These are phyloP conservation scores for Panaeolus papilionaceus DNA, from an alignment of 768 basidiomycete species.

Conservation along the genomic window DNA sequence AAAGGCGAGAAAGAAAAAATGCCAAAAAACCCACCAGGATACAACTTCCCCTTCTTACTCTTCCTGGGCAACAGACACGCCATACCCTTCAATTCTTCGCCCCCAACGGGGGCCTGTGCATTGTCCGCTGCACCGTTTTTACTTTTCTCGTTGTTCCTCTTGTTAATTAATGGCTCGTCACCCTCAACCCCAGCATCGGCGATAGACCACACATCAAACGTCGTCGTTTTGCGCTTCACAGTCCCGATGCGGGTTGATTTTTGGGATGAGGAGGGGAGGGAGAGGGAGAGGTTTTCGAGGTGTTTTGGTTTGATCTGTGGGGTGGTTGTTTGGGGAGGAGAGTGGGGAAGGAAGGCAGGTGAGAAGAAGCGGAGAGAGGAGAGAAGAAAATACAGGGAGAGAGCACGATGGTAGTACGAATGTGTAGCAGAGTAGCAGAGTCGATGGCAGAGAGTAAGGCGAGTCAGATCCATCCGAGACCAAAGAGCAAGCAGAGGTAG, in stretches of 20 bases:
- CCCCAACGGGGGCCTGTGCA: slow-evolving; percentile 42
- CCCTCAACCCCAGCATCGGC: slow-evolving; percentile 39
- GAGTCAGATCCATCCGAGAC: too few relatives aligned
- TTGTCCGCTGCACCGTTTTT: not conserved
- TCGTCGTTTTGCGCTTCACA: slow-evolving; percentile 57
- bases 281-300: slow-evolving; percentile 57
- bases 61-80: slow-evolving; percentile 71
- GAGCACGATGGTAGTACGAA: too few relatives aligned
- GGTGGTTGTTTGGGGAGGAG: not conserved
- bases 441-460: too few relatives aligned
- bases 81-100: slow-evolving; percentile 67
- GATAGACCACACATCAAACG: slow-evolving; percentile 73
- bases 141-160: not conserved
- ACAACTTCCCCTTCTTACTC: slow-evolving; percentile 64
- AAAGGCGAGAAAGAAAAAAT: not conserved
- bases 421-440: too few relatives aligned
- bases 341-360: not conserved
- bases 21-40: slow-evolving; percentile 48
- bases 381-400: too few relatives aligned
- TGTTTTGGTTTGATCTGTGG: slow-evolving; percentile 70
- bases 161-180: not conserved
- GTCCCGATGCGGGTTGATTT: slow-evolving; percentile 51
- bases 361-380: too few relatives aligned
- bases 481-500: too few relatives aligned
- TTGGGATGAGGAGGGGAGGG: slow-evolving; percentile 44